Conservation (phyloP, 148 eudicot genomes). For the Limonium bicolor region DNA sequence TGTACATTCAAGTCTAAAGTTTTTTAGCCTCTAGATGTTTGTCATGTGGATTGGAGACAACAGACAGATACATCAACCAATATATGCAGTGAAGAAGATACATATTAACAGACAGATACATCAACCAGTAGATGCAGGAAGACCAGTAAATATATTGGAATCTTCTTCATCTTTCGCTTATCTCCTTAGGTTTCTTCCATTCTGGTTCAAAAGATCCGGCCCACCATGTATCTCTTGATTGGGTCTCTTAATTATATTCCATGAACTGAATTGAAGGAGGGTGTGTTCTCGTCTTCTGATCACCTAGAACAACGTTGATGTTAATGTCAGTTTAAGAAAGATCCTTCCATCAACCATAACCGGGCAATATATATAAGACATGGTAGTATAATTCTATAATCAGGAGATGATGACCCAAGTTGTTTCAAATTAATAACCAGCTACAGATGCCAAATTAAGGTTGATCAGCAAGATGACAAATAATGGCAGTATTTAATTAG, state of each 20-base stretch:
- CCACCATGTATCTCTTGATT: too few species aligned
- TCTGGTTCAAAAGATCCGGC: too few species aligned
- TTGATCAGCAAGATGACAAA: background rate
- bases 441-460: background rate
- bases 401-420: background rate
- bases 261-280: conserved; percentile 15
- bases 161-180: background rate
- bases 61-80: too few species aligned
- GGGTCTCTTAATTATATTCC: background rate
- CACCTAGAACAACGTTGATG: conserved; percentile 14
- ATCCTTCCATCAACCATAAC: background rate
- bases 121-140: too few species aligned
- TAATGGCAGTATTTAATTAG: background rate
- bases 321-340: background rate
- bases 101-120: too few species aligned
- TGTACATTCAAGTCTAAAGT: too few species aligned
- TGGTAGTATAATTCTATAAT: background rate
- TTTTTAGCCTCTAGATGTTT: too few species aligned
- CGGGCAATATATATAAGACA: background rate
- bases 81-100: too few species aligned
- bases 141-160: too few species aligned
- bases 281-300: conserved; percentile 6
- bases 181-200: background rate
- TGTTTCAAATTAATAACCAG: background rate
- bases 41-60: too few species aligned